Evolutionary conservation across 2,329 filamentous ascomycete species (phyloP), one percentile per base, ranked within the genome.

Genomic region (Cladosporium sp.): DNA sequence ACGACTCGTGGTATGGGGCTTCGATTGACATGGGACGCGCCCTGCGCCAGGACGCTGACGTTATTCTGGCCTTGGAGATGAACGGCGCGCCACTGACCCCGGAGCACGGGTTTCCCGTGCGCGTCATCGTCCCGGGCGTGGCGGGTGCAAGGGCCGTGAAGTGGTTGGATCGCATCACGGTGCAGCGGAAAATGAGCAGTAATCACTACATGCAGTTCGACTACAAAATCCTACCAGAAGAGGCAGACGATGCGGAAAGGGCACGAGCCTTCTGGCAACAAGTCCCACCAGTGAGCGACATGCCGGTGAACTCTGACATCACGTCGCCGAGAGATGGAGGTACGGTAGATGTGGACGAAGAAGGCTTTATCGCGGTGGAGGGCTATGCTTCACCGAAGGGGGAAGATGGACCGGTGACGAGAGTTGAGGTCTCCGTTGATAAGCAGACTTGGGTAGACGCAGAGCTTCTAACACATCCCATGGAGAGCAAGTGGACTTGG

Each of bases 61-160:
- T 89, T 0, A 75, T 89, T 51, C 75, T 89, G 0, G 83, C 82
- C 0, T 89, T 84, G 84, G 83, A 87, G 65, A 89, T 89, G 86
- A 89, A 89, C 61, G 85, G 82, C 4, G 74, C 86, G 59, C 77
- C 78, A 0, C 74, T 89, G 0, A 86, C 86, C 0, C 78, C 76
- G 12, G 87, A 88, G 58, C 87, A 89, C 59, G 86, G 86, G 0
- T 84, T 77, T 22, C 86, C 86, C 0, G 72, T 89, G 0, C 78
- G 86, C 5, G 75, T 79, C 0, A 77, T 89, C 0, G 84, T 87
- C 0, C 76, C 85, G 1, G 70, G 70, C 13, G 87, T 88, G 61
- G 87, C 89, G 58, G 86, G 86, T 0, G 86, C 85, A 0, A 71
- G 83, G n/a, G 82, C 78, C 58, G 79, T 82, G 57, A 86, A 86